Conservation (phyloP, 2,329 filamentous ascomycete genomes). For the Colletotrichum agaves region DNA sequence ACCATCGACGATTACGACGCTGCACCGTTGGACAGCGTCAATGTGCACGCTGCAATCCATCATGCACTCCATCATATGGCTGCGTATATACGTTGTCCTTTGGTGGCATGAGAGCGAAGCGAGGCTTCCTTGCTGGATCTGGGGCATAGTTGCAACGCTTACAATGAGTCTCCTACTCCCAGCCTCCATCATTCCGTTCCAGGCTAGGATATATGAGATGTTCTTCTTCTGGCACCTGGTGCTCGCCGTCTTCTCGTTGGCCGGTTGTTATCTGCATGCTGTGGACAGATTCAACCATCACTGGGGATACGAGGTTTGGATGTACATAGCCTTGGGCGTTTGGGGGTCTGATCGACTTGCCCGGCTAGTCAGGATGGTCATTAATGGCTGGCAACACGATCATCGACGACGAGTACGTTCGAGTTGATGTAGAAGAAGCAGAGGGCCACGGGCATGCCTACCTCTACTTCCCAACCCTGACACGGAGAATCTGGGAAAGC, state of each 20-base stretch:
- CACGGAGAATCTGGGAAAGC: conserved; percentile 59
- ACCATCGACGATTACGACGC: conserved; percentile 54
- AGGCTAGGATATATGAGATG: conserved; percentile 50
- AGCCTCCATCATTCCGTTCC: conserved; percentile 45
- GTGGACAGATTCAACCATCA: conserved; percentile 43
- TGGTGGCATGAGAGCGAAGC: conserved; percentile 44
- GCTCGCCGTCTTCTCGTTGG: conserved; percentile 50
- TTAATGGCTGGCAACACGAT: conserved; percentile 50
- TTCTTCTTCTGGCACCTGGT: conserved; percentile 55
- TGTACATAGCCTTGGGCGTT: conserved; percentile 41
- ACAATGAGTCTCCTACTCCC: conserved; percentile 44
- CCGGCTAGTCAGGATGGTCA: conserved; percentile 51
- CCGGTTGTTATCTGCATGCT: conserved; percentile 54
- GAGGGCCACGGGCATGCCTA: conserved; percentile 54
- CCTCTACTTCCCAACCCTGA: conserved; percentile 60
- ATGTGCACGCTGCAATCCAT: conserved; percentile 53
- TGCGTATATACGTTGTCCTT: conserved; percentile 44
- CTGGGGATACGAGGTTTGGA: conserved; percentile 59
- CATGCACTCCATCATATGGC: conserved; percentile 51
- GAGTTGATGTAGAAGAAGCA: conserved; percentile 55
- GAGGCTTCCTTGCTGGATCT: conserved; percentile 50
- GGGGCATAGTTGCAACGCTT: conserved; percentile 53
- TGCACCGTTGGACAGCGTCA: conserved; percentile 58
- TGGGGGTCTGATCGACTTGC: conserved; percentile 56
- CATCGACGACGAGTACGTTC: conserved; percentile 47